Conservation (phyloP, 1,284 basidiomycete species). For the Papiliotrema laurentii region DNA sequence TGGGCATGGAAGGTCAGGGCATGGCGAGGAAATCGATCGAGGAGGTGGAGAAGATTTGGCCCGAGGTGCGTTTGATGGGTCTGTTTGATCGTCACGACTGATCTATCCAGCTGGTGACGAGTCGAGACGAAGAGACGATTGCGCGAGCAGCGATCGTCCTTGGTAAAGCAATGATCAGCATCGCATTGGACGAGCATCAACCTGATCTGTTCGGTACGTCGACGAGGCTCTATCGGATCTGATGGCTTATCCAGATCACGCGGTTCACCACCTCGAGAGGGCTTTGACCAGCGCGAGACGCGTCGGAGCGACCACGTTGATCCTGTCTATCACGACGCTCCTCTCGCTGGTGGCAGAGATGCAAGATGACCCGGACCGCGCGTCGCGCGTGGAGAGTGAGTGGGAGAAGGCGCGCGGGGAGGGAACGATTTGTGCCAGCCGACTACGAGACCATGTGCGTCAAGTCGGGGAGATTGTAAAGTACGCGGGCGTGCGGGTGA, state of each 20-base stretch:
- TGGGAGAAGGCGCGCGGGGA: background rate
- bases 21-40: constrained; percentile 21
- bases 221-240: background rate
- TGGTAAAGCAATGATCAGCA: constrained; percentile 29
- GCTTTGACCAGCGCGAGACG: constrained; percentile 9
- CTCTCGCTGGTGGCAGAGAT: constrained; percentile 8
- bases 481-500: constrained; percentile 30
- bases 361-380: background rate
- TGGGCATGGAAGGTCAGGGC: constrained; percentile 27
- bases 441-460: constrained; percentile 12
- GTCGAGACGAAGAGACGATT: constrained; percentile 18
- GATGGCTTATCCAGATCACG: constrained; percentile 2
- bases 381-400: background rate
- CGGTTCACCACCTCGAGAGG: constrained; percentile 6
- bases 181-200: background rate
- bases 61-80: constrained; percentile 12
- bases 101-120: constrained; percentile 9
- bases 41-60: constrained; percentile 20
- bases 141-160: constrained; percentile 24
- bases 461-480: constrained; percentile 30
- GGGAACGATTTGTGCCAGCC: too few species aligned
- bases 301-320: constrained; percentile 12
- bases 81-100: too few species aligned
- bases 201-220: background rate
- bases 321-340: constrained; percentile 13